These are phyloP conservation scores for Vigna hirtella DNA, from an alignment of 306 rosid species.

Conservation along the genomic window DNA sequence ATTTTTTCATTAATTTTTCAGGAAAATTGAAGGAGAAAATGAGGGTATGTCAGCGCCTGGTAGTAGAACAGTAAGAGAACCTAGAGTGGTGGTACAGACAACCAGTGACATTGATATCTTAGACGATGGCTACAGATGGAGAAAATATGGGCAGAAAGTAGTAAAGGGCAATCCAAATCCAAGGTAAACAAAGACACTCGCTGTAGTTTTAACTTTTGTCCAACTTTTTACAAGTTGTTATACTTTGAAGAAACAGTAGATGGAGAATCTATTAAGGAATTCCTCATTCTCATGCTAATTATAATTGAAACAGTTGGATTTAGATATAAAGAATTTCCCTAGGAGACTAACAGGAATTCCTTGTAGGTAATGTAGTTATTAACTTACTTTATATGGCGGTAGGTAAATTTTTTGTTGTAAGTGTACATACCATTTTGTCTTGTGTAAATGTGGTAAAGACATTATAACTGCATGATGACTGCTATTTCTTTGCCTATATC, in stretches of 20 bases:
- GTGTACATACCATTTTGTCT: not conserved
- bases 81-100: constrained; percentile 94
- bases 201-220: constrained; percentile 30
- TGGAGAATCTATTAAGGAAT: constrained; percentile 30
- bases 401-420: not conserved
- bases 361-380: not conserved
- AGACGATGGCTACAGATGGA: constrained; percentile 93
- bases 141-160: constrained; percentile 96
- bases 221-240: constrained; percentile 29
- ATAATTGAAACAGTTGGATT: not conserved
- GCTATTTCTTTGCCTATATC: constrained; percentile 17
- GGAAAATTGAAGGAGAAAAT: constrained; percentile 79
- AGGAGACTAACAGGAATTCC: not conserved
- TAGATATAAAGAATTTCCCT: not conserved
- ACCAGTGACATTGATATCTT: constrained; percentile 94
- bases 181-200: constrained; percentile 55
- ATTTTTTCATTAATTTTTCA: constrained; percentile 37
- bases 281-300: constrained; percentile 25
- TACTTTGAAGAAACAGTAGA: constrained; percentile 34
- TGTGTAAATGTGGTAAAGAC: constrained; percentile 14
- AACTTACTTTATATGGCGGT: not conserved
- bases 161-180: constrained; percentile 99
- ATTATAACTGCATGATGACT: constrained; percentile 16
- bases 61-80: constrained; percentile 92
- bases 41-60: constrained; percentile 80